A percentile compares a stretch with the other conserved stretches of the same genome.
These are phyloP conservation scores for Nepenthes alata DNA, from an alignment of 179 eudicot species.

Conservation along the genomic window DNA sequence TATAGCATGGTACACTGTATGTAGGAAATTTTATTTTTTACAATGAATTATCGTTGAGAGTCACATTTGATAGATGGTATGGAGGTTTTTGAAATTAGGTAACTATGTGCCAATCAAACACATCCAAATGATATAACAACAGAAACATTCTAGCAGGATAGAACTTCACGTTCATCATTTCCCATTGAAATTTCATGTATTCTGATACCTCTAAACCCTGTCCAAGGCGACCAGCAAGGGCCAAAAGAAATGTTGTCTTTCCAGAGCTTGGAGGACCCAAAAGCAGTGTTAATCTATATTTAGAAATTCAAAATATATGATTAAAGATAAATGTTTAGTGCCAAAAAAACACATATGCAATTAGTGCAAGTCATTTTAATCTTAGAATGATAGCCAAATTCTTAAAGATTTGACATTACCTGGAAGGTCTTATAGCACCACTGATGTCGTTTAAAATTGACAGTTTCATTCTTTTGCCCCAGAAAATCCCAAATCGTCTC, in stretches of 20 bases:
- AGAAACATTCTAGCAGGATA: too few relatives aligned
- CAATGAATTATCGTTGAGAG: too few relatives aligned
- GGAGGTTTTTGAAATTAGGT: too few relatives aligned
- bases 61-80: too few relatives aligned
- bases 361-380: not conserved
- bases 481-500: slow-evolving; percentile 41
- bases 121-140: too few relatives aligned
- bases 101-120: too few relatives aligned
- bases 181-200: not conserved
- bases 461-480: slow-evolving; percentile 40
- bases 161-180: too few relatives aligned
- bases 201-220: slow-evolving; percentile 48
- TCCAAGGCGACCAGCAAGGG: slow-evolving; percentile 82
- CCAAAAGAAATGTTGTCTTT: slow-evolving; percentile 78
- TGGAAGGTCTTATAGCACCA: slow-evolving; percentile 74
- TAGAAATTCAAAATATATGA: not conserved
- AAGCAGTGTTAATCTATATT: slow-evolving; percentile 67
- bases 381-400: not conserved
- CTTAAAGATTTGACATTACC: slow-evolving; percentile 22
- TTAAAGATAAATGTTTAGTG: slow-evolving; percentile 1
- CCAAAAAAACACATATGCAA: not conserved
- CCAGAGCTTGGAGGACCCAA: slow-evolving; percentile 98
- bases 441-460: slow-evolving; percentile 59
- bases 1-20: too few relatives aligned
- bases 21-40: too few relatives aligned